These are phyloP conservation scores for Claviceps maximensis DNA, from an alignment of 2,329 filamentous ascomycete species.

Conservation along the genomic window DNA sequence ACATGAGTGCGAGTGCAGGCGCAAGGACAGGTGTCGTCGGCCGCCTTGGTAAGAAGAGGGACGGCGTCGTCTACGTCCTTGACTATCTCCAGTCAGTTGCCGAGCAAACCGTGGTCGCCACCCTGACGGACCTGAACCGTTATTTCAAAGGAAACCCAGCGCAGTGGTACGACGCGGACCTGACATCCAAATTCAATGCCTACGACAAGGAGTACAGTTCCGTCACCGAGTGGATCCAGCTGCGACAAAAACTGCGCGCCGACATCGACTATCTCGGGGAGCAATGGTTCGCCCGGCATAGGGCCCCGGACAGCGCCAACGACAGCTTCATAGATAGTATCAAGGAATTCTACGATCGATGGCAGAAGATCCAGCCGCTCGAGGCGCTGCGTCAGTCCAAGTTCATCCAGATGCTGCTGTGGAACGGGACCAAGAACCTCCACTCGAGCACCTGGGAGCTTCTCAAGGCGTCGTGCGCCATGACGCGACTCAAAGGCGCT, in stretches of 20 bases:
- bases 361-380: conserved; percentile 28
- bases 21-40: background rate
- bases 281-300: conserved; percentile 20
- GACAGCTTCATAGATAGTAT: conserved; percentile 16
- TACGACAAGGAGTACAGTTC: background rate
- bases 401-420: conserved; percentile 16
- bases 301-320: conserved; percentile 5
- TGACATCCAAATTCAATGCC: background rate
- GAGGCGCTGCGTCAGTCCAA: conserved; percentile 11
- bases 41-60: background rate
- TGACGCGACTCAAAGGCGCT: conserved; percentile 20
- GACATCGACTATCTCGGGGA: conserved; percentile 18
- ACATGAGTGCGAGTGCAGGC: no score
- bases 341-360: conserved; percentile 25
- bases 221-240: conserved; percentile 17
- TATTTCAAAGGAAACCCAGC: background rate
- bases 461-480: conserved; percentile 36
- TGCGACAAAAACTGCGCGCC: conserved; percentile 3
- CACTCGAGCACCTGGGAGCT: conserved; percentile 30
- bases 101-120: background rate
- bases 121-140: background rate
- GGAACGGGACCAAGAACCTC: conserved; percentile 10
- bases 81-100: background rate
- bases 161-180: background rate
- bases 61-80: background rate